Evolutionary conservation across 2,329 filamentous ascomycete species (phyloP), one percentile per base, ranked within the genome.

Genomic region (Sporothrix protearum): DNA sequence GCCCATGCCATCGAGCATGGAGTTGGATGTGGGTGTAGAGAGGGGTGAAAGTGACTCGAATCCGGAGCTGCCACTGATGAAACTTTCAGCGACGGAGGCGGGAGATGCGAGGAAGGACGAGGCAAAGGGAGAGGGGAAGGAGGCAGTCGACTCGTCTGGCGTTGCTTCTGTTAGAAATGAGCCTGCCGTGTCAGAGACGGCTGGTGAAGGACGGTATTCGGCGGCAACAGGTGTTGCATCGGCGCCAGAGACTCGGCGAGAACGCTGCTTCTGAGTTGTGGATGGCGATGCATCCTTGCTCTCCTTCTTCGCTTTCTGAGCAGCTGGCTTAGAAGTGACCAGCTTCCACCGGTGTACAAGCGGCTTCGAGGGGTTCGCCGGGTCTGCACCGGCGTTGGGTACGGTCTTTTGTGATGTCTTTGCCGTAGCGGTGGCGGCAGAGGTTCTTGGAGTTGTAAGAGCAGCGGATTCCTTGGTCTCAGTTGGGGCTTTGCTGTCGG

Each of bases 271-370:
- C 10, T 53, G 14, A 36, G 59, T 22, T 30, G 28, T 42, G 61
- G 14, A 33, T 5, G 12, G 16, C 25, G 45, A n/a, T 33, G 14
- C 16, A 42, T 7, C 55, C 1, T 3, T 47, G 61, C 66, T 53
- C 25, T 66, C 64, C 14, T 53, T 57, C 33, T 68, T 68, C 9
- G 49, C 33, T 28, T 69, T 69, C 10, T 66, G 47, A 7, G 67
- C 49, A 8, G 72, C 66, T 16, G 74, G 64, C 67, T 73, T 47
- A 19, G 16, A 76, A 3, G 75, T 75, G 14, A 78, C 75, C 57
- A 79, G 78, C 69, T 74, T 78, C 73, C 78, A 76, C 55, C 75
- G 76, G 36, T 74, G 76, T 28, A 75, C 73, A 14, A 76, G 68
- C 14, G 73, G 63, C 45, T 73, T 72, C 25, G 66, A 36, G 9